These are phyloP conservation scores for Trifolium subterraneum DNA, from an alignment of 306 rosid genomes.

Conservation along the genomic window DNA sequence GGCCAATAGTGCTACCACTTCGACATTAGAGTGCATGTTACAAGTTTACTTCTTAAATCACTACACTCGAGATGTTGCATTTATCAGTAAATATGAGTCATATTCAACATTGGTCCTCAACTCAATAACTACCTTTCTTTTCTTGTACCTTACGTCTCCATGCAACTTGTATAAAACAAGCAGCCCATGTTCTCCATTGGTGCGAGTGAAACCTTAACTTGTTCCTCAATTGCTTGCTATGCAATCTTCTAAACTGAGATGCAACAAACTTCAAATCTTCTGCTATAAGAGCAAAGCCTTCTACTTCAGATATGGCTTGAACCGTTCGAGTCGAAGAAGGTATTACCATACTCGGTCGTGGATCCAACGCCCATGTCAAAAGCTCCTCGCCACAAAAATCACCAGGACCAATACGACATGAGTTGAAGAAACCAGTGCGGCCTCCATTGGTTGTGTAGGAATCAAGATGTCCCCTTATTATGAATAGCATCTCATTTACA, in stretches of 20 bases:
- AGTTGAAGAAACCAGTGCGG: constrained; percentile 82
- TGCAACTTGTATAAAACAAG: constrained; percentile 73
- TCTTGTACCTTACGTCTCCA: constrained; percentile 64
- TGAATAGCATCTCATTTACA: constrained; percentile 82
- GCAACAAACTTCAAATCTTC: constrained; percentile 86
- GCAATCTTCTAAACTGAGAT: constrained; percentile 74
- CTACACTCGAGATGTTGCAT: not conserved
- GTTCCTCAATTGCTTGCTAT: constrained; percentile 73
- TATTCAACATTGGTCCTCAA: not conserved
- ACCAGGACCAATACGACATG: constrained; percentile 68
- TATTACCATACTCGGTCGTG: constrained; percentile 56
- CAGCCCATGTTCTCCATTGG: constrained; percentile 89
- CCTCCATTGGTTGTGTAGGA: constrained; percentile 92
- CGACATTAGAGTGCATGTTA: too few relatives aligned
- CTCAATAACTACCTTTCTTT: constrained; percentile 45
- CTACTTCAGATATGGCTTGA: constrained; percentile 71
- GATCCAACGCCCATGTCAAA: constrained; percentile 84
- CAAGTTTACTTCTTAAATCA: not conserved
- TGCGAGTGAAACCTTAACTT: constrained; percentile 77
- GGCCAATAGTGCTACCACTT: too few relatives aligned
- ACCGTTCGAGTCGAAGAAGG: constrained; percentile 83
- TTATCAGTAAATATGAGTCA: not conserved
- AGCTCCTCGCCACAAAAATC: constrained; percentile 91
- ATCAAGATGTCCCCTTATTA: constrained; percentile 77
- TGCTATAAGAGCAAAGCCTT: constrained; percentile 79